Percentiles rank a stretch among this genome's conserved stretches.
phyloP scores from a whole-genome alignment of 2,329 filamentous ascomycete genomes.

The Aspergillus aculeatus region DNA sequence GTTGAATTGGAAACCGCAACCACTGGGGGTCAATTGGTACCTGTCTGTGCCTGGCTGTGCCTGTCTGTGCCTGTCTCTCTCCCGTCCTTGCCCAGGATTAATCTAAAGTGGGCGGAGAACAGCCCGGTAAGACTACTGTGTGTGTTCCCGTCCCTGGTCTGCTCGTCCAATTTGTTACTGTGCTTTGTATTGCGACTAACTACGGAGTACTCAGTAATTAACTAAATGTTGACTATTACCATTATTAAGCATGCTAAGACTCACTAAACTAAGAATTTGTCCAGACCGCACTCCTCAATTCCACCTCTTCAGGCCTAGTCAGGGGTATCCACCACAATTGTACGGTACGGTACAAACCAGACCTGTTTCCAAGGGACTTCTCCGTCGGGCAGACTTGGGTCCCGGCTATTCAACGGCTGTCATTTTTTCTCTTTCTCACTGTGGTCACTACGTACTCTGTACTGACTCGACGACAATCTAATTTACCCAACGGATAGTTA shows the following conservation, averaged over 20 bases:
- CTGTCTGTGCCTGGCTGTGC: not conserved
- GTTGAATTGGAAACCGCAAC: not conserved
- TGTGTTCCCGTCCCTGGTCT: not conserved
- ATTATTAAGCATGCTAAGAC: not conserved
- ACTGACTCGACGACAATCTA: not conserved
- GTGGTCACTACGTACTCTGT: no score
- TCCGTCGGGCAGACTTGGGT: not conserved
- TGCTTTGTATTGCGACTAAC: not conserved
- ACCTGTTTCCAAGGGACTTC: not conserved
- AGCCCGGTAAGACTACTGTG: not conserved
- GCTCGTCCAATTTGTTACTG: not conserved
- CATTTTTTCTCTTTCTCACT: not conserved
- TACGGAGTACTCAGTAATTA: no score
- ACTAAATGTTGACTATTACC: not conserved
- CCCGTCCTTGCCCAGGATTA: not conserved
- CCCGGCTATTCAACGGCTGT: conserved; percentile 6
- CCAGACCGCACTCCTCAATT: not conserved
- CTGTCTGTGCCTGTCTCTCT: not conserved
- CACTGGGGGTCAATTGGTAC: not conserved
- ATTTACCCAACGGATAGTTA: not conserved
- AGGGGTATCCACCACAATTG: conserved; percentile 15
- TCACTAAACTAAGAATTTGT: not conserved
- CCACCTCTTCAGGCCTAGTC: conserved; percentile 11
- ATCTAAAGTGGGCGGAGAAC: not conserved
- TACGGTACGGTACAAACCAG: not conserved